phyloP scores from a whole-genome alignment of 2,329 filamentous ascomycete genomes.

The Stenocarpella maydis region DNA sequence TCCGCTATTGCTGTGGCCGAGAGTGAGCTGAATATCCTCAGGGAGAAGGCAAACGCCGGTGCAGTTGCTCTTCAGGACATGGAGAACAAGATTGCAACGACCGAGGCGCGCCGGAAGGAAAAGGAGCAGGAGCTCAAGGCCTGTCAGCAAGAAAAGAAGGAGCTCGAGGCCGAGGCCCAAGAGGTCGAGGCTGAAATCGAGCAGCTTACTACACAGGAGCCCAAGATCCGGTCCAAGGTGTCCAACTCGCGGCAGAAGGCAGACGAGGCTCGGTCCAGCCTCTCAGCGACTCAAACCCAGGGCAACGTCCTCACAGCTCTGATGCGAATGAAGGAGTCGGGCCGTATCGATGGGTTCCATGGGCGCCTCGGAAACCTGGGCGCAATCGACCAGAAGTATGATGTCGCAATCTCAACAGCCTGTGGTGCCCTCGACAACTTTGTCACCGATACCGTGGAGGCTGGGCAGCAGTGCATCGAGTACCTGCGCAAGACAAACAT shows the following conservation, averaged over 20 bases:
- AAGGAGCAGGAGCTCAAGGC: slow-evolving; percentile 81
- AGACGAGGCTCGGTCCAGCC: slow-evolving; percentile 90
- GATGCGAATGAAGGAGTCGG: slow-evolving; percentile 95
- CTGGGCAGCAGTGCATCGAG: slow-evolving; percentile 97
- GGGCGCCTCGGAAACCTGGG: slow-evolving; percentile 94
- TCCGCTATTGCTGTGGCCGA: slow-evolving; percentile 93
- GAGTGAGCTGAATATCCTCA: slow-evolving; percentile 90
- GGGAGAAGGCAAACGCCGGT: slow-evolving; percentile 88
- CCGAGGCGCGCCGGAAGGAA: slow-evolving; percentile 73
- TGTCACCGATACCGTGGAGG: slow-evolving; percentile 94
- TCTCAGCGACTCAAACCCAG: slow-evolving; percentile 89
- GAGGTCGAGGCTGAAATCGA: slow-evolving; percentile 77
- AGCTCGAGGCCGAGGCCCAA: slow-evolving; percentile 77
- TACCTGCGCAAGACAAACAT: slow-evolving; percentile 97
- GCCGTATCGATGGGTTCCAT: slow-evolving; percentile 96
- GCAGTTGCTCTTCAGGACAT: slow-evolving; percentile 85
- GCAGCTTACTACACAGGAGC: slow-evolving; percentile 78
- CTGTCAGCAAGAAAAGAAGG: slow-evolving; percentile 75
- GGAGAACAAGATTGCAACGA: slow-evolving; percentile 77
- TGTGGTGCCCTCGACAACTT: slow-evolving; percentile 93
- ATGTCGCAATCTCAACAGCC: slow-evolving; percentile 97
- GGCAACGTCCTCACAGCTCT: slow-evolving; percentile 91
- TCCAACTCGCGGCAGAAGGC: slow-evolving; percentile 93
- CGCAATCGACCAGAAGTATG: slow-evolving; percentile 91
- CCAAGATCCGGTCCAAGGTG: slow-evolving; percentile 81